Base-by-base conservation (phyloP, 768 basidiomycete genomes). In the Rossbeevera mucosa region DNA sequence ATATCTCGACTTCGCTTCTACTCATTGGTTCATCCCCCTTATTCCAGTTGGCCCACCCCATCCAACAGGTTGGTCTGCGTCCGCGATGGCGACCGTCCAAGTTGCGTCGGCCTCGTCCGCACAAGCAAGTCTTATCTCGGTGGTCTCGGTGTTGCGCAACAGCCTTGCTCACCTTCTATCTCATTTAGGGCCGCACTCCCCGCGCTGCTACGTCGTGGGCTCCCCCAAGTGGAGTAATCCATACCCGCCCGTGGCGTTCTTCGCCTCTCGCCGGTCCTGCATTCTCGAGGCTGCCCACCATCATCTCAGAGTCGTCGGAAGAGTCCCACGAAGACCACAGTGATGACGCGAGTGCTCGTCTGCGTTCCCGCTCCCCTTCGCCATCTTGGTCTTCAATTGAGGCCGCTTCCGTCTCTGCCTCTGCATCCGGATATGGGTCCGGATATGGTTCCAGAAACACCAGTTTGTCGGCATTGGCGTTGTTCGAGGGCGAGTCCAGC, bases 181-280 rank as follows among this genome's bases (percentile, higher is more conserved):
- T 21, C 18, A 4, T 3, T 14, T 46, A 66, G 64, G n/a, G 16
- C 40, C 64, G 64, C 56, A 25, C 55, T 44, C 24, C 28, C 24
- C 63, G 63, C 44, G 42, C 53, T 21, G 9, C 48, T 25, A 11
- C 54, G 21, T 11, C 53, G 4, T 56, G 53, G 51, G 28, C 51
- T 16, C 53, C 53, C 14, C 38, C 58, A 13, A 33, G 33, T n/a
- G 53, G 49, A 12, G 16, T 43, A 11, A 43, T 50, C 22, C 51
- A 59, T 5, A 53, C 68, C 7, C 68, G 66, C 3, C 67, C 67
- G 4, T 51, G 63, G 53, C 67, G 67, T 13, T 68, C 67, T 12
- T 68, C 67, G 0, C 67, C 67, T 0, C 67, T 68, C 36, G 59
- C 67, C 0, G 47, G 65, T 1, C 59, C 58, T 28, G 65, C 22